Conservation (phyloP, 2,329 filamentous ascomycete genomes). For the Aureobasidium sp. region DNA sequence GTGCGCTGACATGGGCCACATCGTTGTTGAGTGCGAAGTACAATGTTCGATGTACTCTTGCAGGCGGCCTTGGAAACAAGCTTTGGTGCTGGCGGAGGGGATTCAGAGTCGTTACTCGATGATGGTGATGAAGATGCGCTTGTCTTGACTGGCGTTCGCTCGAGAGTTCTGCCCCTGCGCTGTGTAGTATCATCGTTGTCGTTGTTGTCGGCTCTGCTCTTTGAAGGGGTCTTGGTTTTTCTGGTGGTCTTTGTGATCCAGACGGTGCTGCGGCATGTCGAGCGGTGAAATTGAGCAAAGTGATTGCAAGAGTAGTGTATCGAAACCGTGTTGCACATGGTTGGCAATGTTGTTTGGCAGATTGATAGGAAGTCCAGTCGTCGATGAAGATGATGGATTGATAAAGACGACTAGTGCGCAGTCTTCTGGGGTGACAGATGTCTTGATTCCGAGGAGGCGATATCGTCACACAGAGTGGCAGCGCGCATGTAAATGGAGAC, state of each 20-base stretch:
- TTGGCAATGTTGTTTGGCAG: neutral
- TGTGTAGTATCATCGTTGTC: neutral
- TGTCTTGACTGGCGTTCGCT: neutral
- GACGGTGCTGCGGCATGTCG: constrained; percentile 1
- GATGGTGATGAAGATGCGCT: neutral
- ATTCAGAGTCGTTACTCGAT: neutral
- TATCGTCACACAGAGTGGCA: neutral
- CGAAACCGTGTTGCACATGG: constrained; percentile 5
- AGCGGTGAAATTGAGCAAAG: constrained; percentile 2
- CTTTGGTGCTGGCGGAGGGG: neutral
- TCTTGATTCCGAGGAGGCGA: too few species aligned
- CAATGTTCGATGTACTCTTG: neutral
- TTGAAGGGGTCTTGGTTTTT: neutral
- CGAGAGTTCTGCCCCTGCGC: neutral
- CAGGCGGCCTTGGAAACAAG: neutral
- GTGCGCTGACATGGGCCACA: neutral
- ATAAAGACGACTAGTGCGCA: neutral
- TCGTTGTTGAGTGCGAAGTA: neutral
- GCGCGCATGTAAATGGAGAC: neutral
- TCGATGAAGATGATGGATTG: neutral
- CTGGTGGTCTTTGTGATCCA: neutral
- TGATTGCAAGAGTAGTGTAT: constrained; percentile 9
- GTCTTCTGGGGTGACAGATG: neutral
- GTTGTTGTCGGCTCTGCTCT: neutral
- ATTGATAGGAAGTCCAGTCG: neutral